Base-by-base conservation (phyloP, 768 basidiomycete genomes). In the Royoungia palumana region DNA sequence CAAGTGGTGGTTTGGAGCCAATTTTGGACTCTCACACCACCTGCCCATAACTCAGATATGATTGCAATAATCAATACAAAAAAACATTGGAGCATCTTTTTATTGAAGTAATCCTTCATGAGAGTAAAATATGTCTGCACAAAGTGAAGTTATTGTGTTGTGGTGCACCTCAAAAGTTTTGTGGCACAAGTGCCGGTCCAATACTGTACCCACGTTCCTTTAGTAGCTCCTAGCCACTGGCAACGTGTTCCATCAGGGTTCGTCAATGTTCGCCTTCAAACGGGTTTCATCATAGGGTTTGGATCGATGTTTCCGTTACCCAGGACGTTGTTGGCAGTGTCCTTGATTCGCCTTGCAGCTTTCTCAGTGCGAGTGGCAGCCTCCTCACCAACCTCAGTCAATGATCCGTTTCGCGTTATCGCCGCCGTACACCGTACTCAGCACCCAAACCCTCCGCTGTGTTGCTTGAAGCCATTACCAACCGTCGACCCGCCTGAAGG, bases 331-430 rank as follows among this genome's bases (percentile, higher is more conserved):
- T 42, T 65, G 49, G 61, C 56, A 40, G 53, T 75, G 28, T 65
- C 67, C 47, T 61, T 77, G 43, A 55, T 75, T 34, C 65, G 16
- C n/a, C 35, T 75, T 34, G 66, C 69, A 24, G 14, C 35, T 19
- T 65, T 64, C 10, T 70, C 71, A 40, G 65, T 57, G 16, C 54
- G n/a, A n/a, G n/a, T 73, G 39, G 53, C 72, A 16, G 46, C 64
- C 21, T 58, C 51, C 6, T 65, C 69, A 4, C 64, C 62, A 5
- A 73, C 75, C 0, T 65, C 76, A 0, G 53, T 57, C 32, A 79
- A 86, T 58, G 78, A 89, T 66, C 81, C 75, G 1, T 83, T 90
- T 66, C 75, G 76, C 43, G 76, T 75, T 4, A 71, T 91, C 35
- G 73, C 75, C 17, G 54, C 75, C 6, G 72, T 70, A 6, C 75